Percentiles rank a stretch among this genome's conserved stretches.
phyloP scores from a whole-genome alignment of 495 filamentous ascomycete species.

The Aspergillus kassunensis region DNA sequence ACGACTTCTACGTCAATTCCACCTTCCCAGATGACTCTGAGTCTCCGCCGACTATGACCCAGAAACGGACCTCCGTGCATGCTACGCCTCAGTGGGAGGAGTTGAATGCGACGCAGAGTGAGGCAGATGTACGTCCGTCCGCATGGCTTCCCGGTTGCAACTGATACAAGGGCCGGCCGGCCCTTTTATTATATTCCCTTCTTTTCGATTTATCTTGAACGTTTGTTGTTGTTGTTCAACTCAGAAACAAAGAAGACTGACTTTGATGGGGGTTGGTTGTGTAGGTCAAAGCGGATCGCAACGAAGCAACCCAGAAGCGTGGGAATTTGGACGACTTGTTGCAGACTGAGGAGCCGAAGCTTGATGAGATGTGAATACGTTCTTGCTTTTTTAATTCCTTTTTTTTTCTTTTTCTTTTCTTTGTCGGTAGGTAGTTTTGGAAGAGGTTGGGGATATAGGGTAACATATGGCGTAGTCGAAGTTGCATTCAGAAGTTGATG shows the following conservation, averaged over 20 bases:
- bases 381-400: too few species aligned
- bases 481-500: too few species aligned
- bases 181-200: neutral
- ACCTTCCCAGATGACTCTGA: conserved; percentile 22
- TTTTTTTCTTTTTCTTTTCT: neutral
- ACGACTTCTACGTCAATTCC: conserved; percentile 19
- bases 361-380: conserved; percentile 20
- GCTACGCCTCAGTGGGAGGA: conserved; percentile 14
- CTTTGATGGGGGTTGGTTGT: neutral
- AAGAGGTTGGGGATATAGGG: neutral
- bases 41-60: conserved; percentile 8
- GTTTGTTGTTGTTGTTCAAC: neutral
- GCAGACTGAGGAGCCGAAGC: conserved; percentile 16
- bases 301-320: conserved; percentile 10
- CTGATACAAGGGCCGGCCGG: neutral
- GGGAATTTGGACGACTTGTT: conserved; percentile 13
- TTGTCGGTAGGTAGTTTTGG: neutral
- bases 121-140: conserved; percentile 17
- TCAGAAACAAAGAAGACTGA: neutral
- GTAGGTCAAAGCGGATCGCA: conserved; percentile 23
- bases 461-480: too few species aligned
- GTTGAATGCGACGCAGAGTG: conserved; percentile 20
- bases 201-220: too few species aligned
- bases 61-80: conserved; percentile 4
- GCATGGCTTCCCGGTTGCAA: neutral